phyloP scores from a whole-genome alignment of 495 filamentous ascomycete genomes.

The Niebla homalea region DNA sequence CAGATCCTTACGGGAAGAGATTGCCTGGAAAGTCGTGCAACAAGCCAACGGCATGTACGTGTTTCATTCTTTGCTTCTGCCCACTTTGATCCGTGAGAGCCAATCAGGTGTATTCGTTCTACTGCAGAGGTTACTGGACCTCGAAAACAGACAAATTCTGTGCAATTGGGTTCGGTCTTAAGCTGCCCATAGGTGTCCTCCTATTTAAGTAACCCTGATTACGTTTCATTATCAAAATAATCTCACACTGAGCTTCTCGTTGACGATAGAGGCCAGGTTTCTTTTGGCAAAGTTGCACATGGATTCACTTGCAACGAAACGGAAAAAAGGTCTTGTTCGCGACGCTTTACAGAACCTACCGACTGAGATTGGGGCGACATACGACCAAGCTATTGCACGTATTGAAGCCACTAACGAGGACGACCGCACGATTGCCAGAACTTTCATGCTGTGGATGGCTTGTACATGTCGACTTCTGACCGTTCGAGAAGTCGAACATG shows the following conservation, averaged over 20 bases:
- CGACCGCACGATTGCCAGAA: conserved; percentile 21
- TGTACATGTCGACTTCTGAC: conserved; percentile 28
- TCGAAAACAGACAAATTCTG: too few species aligned
- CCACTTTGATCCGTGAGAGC: not conserved
- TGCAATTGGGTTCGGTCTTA: too few species aligned
- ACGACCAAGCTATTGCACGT: conserved; percentile 30
- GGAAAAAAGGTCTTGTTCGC: conserved; percentile 19
- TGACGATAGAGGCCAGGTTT: conserved; percentile 27
- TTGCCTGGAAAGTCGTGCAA: conserved; percentile 9
- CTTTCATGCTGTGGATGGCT: conserved; percentile 33
- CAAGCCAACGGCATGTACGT: conserved; percentile 20
- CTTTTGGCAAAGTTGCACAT: conserved; percentile 40
- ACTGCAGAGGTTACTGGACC: too few species aligned
- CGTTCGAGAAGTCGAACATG: conserved; percentile 33
- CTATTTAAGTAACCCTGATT: too few species aligned
- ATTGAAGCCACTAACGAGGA: conserved; percentile 26
- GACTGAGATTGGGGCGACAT: conserved; percentile 25
- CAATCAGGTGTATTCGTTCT: too few species aligned
- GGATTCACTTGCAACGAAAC: conserved; percentile 28
- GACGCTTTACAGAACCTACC: conserved; percentile 24
- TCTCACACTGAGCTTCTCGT: not conserved
- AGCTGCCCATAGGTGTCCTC: too few species aligned
- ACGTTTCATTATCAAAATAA: too few species aligned
- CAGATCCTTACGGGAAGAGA: conserved; percentile 8
- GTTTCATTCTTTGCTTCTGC: not conserved